Base-by-base conservation (phyloP, 768 basidiomycete genomes). In the Boletus edulis region DNA sequence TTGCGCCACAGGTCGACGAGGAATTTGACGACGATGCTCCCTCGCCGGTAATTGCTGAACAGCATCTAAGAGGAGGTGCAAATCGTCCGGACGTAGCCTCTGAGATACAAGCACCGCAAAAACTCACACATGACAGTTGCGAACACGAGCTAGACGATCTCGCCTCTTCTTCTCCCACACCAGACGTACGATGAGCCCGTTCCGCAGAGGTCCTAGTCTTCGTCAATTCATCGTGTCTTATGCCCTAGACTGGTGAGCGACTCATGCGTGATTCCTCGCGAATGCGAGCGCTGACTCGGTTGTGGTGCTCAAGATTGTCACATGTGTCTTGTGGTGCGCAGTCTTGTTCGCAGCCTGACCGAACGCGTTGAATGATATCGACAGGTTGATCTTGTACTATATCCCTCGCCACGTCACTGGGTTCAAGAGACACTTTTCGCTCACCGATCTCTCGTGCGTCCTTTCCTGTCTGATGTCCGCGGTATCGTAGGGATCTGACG, bases 351-450 rank as follows among this genome's bases (percentile, higher is more conserved):
- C 37, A 2, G 13, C 20, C 41, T 39, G 34, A 20, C 14, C 22
- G 7, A 35, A n/a, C 42, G 4, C 18, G 32, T 29, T 49, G 34
- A 22, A 57, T 17, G 32, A n/a, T n/a, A 32, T 42, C 29, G 4
- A 13, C 63, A 89, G 89, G 46, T 81, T 70, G 10, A 53, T 78
- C 17, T 83, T 87, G 63, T 80, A 81, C 62, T 76, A 81, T 4
- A 69, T 92, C 24, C 76, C 84, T 59, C 73, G 75, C 27, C 43
- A 72, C 13, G 74, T 89, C 10, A 67, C 81, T 35, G 89, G 89
- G 2, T 94, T 85, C 73, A 79, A 84, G 69, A 75, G 94, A 54
- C 77, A 84, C 24, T 96, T 96, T 69, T 91, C 89, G 1, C 73
- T 94, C 31, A 67, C 76, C 37, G 94, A 95, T 72, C 79, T 78